phyloP scores from a whole-genome alignment of 257 asterid species.

The Coffea eugenioides region DNA sequence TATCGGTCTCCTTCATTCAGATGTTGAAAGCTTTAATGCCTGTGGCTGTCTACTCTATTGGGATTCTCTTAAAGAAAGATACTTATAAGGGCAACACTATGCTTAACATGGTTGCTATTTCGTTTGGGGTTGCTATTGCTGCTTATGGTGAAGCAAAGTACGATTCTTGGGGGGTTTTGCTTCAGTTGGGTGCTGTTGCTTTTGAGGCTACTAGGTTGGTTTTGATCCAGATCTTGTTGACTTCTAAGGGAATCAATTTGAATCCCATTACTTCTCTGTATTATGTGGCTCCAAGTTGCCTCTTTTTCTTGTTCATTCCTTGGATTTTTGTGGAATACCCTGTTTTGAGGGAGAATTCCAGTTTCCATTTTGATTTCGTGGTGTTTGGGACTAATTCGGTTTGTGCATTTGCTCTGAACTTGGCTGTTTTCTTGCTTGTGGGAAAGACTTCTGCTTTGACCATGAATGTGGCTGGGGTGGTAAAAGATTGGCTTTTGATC shows the following conservation, averaged over 20 bases:
- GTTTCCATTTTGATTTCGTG: constrained; percentile 44
- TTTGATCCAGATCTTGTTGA: constrained; percentile 66
- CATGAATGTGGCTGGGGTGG: constrained; percentile 80
- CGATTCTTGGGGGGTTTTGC: constrained; percentile 69
- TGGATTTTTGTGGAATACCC: constrained; percentile 70
- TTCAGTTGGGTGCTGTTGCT: constrained; percentile 60
- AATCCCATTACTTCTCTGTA: constrained; percentile 72
- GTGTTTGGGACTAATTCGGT: constrained; percentile 66
- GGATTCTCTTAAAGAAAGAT: constrained; percentile 52
- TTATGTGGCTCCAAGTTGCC: constrained; percentile 73
- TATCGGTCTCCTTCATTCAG: constrained; percentile 73
- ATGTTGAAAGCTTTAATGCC: constrained; percentile 82
- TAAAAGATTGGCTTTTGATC: constrained; percentile 71
- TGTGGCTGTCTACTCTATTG: constrained; percentile 66
- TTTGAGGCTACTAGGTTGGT: constrained; percentile 77
- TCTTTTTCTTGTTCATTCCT: constrained; percentile 50
- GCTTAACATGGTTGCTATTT: constrained; percentile 65
- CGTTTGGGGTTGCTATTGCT: constrained; percentile 70
- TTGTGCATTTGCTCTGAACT: constrained; percentile 70
- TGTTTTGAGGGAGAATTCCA: constrained; percentile 26
- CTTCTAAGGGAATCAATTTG: constrained; percentile 59
- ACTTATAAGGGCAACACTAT: constrained; percentile 39
- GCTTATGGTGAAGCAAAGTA: constrained; percentile 80
- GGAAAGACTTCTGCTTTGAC: constrained; percentile 85
- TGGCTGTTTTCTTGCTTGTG: constrained; percentile 70